Conservation (phyloP, 441 rosid genomes). For the Adansonia grandidieri region DNA sequence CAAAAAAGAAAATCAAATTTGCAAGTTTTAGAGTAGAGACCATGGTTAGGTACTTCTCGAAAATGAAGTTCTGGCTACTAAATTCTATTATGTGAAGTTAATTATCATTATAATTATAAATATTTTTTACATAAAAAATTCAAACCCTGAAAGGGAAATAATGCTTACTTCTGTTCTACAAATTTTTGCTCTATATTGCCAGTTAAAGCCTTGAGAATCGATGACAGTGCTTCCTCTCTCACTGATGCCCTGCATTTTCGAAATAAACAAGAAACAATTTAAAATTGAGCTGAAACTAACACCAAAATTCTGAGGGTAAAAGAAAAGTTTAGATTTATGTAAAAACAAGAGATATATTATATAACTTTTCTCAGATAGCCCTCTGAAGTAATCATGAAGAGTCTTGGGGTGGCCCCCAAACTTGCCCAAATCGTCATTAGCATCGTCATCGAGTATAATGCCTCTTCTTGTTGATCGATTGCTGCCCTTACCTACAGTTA, state of each 20-base stretch:
- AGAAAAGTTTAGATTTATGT: neutral
- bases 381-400: neutral
- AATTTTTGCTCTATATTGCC: slow-evolving; percentile 1
- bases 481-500: neutral
- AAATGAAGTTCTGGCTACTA: neutral
- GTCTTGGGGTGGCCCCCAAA: neutral
- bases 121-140: too few relatives aligned
- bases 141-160: neutral
- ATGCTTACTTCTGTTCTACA: neutral
- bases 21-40: neutral
- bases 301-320: neutral
- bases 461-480: neutral
- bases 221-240: slow-evolving; percentile 24
- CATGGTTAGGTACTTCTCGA: neutral
- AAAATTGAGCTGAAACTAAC: neutral
- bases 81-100: neutral
- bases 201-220: slow-evolving; percentile 20
- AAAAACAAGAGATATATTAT: neutral
- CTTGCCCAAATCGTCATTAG: neutral
- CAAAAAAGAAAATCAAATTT: neutral
- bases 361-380: neutral
- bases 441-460: neutral
- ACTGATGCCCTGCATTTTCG: neutral
- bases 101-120: too few relatives aligned
- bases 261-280: neutral